These are phyloP conservation scores for Fusarium phyllophilum DNA, from an alignment of 2,329 filamentous ascomycete genomes.

Conservation along the genomic window DNA sequence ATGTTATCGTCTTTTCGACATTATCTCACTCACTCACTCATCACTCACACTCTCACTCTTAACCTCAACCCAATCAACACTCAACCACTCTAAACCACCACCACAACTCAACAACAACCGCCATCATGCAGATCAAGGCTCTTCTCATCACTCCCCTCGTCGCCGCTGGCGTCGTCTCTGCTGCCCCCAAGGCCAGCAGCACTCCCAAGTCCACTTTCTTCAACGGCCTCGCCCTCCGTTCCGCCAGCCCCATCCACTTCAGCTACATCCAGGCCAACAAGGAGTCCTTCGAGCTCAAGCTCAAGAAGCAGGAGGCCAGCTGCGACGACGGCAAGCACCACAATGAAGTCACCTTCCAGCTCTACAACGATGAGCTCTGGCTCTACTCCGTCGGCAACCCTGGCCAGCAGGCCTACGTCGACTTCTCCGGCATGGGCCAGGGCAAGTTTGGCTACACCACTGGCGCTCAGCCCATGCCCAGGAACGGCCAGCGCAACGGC, in stretches of 20 bases:
- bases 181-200: constrained; percentile 34
- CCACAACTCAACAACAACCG: neutral
- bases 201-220: constrained; percentile 53
- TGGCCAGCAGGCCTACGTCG: constrained; percentile 62
- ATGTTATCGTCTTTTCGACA: neutral
- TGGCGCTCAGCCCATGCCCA: constrained; percentile 51
- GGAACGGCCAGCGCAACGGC: constrained; percentile 57
- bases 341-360: constrained; percentile 60
- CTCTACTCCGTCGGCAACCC: constrained; percentile 54
- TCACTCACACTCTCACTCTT: constrained; percentile 4
- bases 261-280: constrained; percentile 55
- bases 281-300: constrained; percentile 56
- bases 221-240: constrained; percentile 60
- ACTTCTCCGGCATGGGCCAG: constrained; percentile 68
- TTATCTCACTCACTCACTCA: constrained; percentile 6
- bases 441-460: constrained; percentile 64
- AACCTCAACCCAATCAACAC: neutral
- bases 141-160: constrained; percentile 40
- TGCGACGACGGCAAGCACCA: constrained; percentile 51
- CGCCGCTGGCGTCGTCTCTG: constrained; percentile 43
- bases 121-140: constrained; percentile 46
- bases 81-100: neutral
- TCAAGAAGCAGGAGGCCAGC: constrained; percentile 57
- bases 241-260: constrained; percentile 61
- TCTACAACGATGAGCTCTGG: constrained; percentile 57